Percentiles rank a stretch among this genome's conserved stretches.
Conservation (phyloP, 352 stramenopile species). For the Phytopythium chamaehyphon region DNA sequence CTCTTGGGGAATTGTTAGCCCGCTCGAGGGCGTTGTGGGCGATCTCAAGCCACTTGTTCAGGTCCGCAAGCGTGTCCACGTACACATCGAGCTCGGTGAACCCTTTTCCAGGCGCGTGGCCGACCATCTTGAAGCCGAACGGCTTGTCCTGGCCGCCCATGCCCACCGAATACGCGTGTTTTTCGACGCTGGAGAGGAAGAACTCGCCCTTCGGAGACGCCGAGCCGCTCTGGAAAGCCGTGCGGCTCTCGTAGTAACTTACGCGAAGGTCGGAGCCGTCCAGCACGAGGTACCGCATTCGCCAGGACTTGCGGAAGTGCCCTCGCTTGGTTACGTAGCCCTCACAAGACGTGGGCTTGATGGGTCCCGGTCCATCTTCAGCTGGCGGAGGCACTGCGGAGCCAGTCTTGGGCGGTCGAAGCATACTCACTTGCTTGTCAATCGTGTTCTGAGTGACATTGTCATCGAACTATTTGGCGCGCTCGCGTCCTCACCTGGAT, state of each 20-base stretch:
- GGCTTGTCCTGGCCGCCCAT: conserved; percentile 60
- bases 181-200: conserved; percentile 72
- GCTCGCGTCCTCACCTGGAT: too few relatives aligned
- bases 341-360: conserved; percentile 71
- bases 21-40: conserved; percentile 64
- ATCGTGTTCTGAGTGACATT: too few relatives aligned
- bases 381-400: conserved; percentile 10
- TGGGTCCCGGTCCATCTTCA: conserved; percentile 5
- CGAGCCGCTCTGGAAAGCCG: conserved; percentile 30
- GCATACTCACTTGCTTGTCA: conserved; percentile 44
- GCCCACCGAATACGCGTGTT: conserved; percentile 74
- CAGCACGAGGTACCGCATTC: conserved; percentile 71
- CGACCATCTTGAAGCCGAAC: conserved; percentile 84
- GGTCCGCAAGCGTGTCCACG: conserved; percentile 52
- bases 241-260: conserved; percentile 75
- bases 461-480: too few relatives aligned
- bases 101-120: conserved; percentile 66
- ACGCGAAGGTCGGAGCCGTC: conserved; percentile 65
- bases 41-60: conserved; percentile 80
- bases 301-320: conserved; percentile 83
- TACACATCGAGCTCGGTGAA: conserved; percentile 83
- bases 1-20: conserved; percentile 42
- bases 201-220: conserved; percentile 58
- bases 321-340: conserved; percentile 86
- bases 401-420: conserved; percentile 33